Evolutionary conservation across 1,284 basidiomycete species (phyloP), one percentile per base, ranked within the genome.

Genomic region (Xerocomus minutiporus): DNA sequence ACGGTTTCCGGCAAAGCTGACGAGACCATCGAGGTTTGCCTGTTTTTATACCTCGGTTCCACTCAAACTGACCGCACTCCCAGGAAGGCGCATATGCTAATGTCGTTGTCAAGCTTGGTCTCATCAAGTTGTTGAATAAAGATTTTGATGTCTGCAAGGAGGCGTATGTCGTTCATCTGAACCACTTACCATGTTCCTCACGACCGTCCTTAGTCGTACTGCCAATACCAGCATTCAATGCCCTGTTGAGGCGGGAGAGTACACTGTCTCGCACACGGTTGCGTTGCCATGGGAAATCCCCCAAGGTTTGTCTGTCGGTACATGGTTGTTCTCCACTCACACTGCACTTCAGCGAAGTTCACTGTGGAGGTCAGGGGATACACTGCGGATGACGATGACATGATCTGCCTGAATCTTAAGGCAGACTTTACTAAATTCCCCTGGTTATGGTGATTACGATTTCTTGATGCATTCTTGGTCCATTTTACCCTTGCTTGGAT

Each of bases 81-180:
- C 57, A 96, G 93, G 86, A 93, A 8, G 94, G 94, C n/a, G 89
- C 94, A 31, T 89, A 83, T 62, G 93, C 88, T 9, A 83, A 94
- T 59, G 92, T 97, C 3, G 73, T 74, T 1, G 93, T 97, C 56
- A 97, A 96, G 71, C 77, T 97, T 38, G 94, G 94, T 29, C 73
- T 89, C 15, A 83, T 97, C 69, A 94, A 92, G 75, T 68, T 97
- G 9, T 71, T 97, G 20, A 73, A 79, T 45, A 95, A 91, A 74
- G 70, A 66, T 17, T 94, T 97, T 61, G 91, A 97, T 61, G 71
- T 96, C 46, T 97, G 94, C 67, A 81, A 94, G 55, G 93, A 97
- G 72, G 92, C 93, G 92, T 95, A 74, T 68, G 92, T 83, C 35
- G 48, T 43, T 36, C 48, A 46, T 40, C 34, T n/a, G 15, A 17